Evolutionary conservation across 2,329 filamentous ascomycete genomes (phyloP), one percentile per base, ranked within the genome.

Genomic region (Verticillium nubilum): DNA sequence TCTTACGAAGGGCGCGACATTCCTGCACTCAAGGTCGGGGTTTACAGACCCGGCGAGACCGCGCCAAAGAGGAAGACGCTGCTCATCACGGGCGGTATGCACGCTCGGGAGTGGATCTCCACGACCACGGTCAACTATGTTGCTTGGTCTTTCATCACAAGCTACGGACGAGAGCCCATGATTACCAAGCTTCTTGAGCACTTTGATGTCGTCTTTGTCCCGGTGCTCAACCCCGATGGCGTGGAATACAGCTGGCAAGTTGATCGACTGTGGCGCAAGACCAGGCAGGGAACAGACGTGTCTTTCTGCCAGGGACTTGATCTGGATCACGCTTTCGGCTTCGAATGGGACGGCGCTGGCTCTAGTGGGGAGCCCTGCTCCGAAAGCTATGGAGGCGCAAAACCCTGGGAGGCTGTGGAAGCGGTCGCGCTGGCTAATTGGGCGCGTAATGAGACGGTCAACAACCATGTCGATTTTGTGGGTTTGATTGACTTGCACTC

Each of bases 21-120:
- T 59, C 84, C 86, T 12, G 94, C 88, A 1, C 78, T 99, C 25
- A 87, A 89, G 61, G 82, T 98, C 4, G 91, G 93, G 19, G 82
- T 67, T 78, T 79, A 70, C 23, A 67, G 78, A 53, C 68, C 78
- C 58, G 68, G 60, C 2, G 69, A 73, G 4, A 68, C 70, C 13
- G 80, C 78, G 5, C 85, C 23, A 7, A 61, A 52, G 37, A 61
- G 90, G 56, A 91, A 91, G 71, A 94, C 91, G 0, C 86, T 97
- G 59, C 78, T 97, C 56, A 79, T 99, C 23, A 87, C 87, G 4
- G 95, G 92, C 58, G 94, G 94, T 55, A 81, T 90, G n/a, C 95
- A 98, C 73, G 94, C 93, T 3, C 86, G 95, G 37, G 95, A 99
- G 78, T 99, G 95, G 95, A 96, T 99, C 65, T 91, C 92, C 54